Conservation (phyloP, 2,329 filamentous ascomycete genomes). For the Cercospora nicotianae region DNA sequence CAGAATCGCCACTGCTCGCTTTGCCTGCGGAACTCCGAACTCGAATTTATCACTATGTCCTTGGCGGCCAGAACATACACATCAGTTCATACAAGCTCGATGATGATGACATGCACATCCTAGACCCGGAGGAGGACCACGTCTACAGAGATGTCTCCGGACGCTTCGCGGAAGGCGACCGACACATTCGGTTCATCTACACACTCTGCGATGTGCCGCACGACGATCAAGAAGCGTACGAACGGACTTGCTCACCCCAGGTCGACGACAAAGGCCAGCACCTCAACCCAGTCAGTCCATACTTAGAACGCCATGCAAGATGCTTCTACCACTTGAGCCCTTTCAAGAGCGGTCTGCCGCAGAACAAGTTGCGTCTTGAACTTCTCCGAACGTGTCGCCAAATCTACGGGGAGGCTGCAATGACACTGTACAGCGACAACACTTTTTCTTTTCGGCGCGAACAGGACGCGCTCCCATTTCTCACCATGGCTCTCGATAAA, state of each 20-base stretch:
- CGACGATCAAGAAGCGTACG: background rate
- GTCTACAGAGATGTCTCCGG: too few species aligned
- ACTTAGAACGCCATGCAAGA: background rate
- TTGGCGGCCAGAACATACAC: background rate
- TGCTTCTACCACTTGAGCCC: background rate
- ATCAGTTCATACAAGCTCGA: too few species aligned
- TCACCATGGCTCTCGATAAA: background rate
- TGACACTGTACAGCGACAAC: background rate
- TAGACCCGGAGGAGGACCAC: too few species aligned
- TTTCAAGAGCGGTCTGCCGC: too few species aligned
- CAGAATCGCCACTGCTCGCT: background rate
- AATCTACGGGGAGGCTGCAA: background rate
- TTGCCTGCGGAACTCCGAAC: background rate
- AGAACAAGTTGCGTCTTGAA: background rate
- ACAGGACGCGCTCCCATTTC: background rate
- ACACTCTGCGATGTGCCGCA: background rate
- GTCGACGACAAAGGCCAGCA: background rate
- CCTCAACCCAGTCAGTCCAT: background rate
- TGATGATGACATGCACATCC: too few species aligned
- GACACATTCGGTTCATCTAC: background rate
- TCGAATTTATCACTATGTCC: background rate
- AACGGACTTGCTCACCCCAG: background rate
- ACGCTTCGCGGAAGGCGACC: too few species aligned
- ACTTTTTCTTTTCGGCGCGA: background rate
- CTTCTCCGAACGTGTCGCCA: slow-evolving; percentile 1